Evolutionary conservation across 1,284 basidiomycete genomes (phyloP).

Genomic region (Pyrrhoderma lamaoense): DNA sequence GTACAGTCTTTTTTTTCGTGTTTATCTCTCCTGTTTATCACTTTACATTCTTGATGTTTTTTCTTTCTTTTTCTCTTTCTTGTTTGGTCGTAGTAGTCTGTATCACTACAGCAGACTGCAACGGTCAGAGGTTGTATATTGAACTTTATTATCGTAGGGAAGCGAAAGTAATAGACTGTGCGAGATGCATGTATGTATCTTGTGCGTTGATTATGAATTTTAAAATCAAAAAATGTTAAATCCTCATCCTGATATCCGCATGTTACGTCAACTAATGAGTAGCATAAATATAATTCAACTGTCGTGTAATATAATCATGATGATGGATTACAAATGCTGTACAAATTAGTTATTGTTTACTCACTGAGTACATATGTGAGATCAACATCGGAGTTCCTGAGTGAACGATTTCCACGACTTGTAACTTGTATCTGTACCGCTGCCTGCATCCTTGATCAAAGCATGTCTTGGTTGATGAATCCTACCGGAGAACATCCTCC

Average conservation of each 20-base stretch:
- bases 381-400: too few species aligned
- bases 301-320: too few species aligned
- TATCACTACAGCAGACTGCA: conserved; percentile 10
- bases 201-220: neutral
- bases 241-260: too few species aligned
- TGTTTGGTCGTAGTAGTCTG: conserved; percentile 14
- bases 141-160: conserved; percentile 17
- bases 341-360: too few species aligned
- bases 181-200: conserved; percentile 2
- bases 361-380: too few species aligned
- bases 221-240: too few species aligned
- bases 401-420: neutral
- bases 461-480: conserved; percentile 50
- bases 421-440: neutral
- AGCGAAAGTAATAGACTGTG: neutral
- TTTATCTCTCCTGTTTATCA: conserved; percentile 20
- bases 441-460: neutral
- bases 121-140: conserved; percentile 15
- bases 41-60: conserved; percentile 24
- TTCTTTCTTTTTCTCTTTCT: conserved; percentile 8
- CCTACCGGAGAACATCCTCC: conserved; percentile 36
- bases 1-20: conserved; percentile 22
- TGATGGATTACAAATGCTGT: too few species aligned
- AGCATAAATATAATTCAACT: too few species aligned
- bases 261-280: too few species aligned